Evolutionary conservation across 2,329 filamentous ascomycete genomes (phyloP), one percentile per base, ranked within the genome.

Genomic region (Neonectria punicea): DNA sequence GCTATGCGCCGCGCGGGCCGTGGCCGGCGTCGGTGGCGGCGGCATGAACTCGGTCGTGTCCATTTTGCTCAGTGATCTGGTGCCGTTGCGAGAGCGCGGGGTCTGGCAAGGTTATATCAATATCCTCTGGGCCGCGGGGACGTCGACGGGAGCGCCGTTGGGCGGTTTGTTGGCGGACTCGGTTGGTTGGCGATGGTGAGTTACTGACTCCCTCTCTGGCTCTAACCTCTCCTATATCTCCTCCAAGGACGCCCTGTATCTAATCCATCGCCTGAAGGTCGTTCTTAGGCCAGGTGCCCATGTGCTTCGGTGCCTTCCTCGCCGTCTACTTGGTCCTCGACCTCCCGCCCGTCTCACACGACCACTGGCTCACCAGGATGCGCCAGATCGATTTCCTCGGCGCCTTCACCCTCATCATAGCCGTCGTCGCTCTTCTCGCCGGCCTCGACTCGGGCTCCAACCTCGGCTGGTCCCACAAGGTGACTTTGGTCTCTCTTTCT

Each of bases 401-500:
- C 7, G 92, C 92, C 2, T 78, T 87, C 30, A 83, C 88, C 18
- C 86, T 95, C 16, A 84, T 93, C 28, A 73, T 83, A 2, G 90
- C 92, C 5, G 88, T 93, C 34, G 83, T 91, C 59, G 82, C 86
- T 1, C 83, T 94, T 30, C 83, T 93, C 1, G 78, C 92, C 20
- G 91, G 90, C 11, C 83, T 95, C 14, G 92, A 95, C 75, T 86
- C 87, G 53, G 92, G 92, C 32, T 90, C 89, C 62, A 94, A 94
- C 76, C 81, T 89, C 9, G 87, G 89, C 28, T 94, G 93, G 92
- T 82, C 77, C 10, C 79, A 88, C 50, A 83, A 79, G 1, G 76
- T 87, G 54, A 89, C 91, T 1, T 80, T 92, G 32, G 78, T 84
- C 10, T 85, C 87, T 1, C 82, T 93, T 4, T 80, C 81, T 28